Conservation (phyloP, 1,139 yeast genomes). For the Lipomyces yarrowii region DNA sequence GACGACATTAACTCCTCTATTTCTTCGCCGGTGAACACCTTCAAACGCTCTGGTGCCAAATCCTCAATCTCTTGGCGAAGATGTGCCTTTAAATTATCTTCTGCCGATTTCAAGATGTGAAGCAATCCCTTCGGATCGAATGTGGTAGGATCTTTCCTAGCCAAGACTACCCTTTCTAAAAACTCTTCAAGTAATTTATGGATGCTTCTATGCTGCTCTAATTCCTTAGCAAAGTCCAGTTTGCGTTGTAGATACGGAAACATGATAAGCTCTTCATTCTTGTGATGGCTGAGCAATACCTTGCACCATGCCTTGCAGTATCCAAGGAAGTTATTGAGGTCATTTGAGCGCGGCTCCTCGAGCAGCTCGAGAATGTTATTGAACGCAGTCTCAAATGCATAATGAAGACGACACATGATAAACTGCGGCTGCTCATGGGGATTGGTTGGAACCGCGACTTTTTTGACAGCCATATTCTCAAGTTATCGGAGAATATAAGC, state of each 20-base stretch:
- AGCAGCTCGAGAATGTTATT: background rate
- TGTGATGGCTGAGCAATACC: background rate
- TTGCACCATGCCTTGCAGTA: background rate
- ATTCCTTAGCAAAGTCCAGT: background rate
- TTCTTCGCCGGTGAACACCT: background rate
- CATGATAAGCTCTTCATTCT: background rate
- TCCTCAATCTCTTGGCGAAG: constrained; percentile 1
- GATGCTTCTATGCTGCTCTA: background rate
- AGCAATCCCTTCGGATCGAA: background rate
- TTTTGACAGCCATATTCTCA: background rate
- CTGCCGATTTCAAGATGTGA: background rate
- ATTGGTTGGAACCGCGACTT: background rate
- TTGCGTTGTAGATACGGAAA: background rate
- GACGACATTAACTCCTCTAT: background rate
- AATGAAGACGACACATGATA: background rate
- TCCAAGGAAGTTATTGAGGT: background rate
- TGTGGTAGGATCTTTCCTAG: background rate
- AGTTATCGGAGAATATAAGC: background rate
- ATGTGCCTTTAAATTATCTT: background rate
- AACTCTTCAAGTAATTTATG: background rate
- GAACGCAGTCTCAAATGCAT: background rate
- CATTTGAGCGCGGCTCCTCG: background rate
- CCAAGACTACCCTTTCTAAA: background rate
- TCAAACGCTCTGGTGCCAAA: background rate
- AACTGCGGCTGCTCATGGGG: background rate